Conservation (phyloP, 192 early-diverging fungal species). For the Dissophora ornata region DNA sequence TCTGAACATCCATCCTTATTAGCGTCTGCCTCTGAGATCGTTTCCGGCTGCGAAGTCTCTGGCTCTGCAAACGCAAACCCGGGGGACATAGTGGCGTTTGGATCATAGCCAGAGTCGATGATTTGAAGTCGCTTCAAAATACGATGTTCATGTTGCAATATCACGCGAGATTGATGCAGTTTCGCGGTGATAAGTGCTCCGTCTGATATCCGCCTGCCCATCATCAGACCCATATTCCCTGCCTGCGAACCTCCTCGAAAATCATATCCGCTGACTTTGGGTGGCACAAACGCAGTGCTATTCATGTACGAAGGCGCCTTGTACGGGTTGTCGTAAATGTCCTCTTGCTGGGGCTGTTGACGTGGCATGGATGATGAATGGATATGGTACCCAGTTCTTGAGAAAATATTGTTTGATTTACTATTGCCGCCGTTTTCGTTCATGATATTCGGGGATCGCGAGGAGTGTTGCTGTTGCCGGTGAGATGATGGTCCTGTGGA, state of each 20-base stretch:
- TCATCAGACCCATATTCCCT: constrained; percentile 41
- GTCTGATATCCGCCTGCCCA: constrained; percentile 42
- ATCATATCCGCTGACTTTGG: constrained; percentile 31
- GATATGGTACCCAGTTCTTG: background rate
- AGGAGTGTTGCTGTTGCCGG: background rate
- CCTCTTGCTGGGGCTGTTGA: background rate
- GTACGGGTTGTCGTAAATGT: constrained; percentile 31
- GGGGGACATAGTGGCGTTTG: background rate
- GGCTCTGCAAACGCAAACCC: background rate
- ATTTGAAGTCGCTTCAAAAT: constrained; percentile 35
- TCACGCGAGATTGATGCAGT: constrained; percentile 30
- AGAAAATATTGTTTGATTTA: background rate
- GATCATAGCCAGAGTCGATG: constrained; percentile 9
- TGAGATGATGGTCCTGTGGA: background rate
- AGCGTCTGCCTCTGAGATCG: too few species aligned
- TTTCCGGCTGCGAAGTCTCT: too few species aligned
- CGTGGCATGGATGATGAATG: background rate
- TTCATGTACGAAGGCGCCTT: constrained; percentile 25
- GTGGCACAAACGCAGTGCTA: constrained; percentile 35
- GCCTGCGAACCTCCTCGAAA: constrained; percentile 40
- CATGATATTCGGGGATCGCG: background rate
- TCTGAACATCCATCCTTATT: too few species aligned
- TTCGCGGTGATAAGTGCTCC: constrained; percentile 27
- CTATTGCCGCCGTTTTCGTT: background rate
- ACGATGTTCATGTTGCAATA: constrained; percentile 46